Base-by-base conservation (phyloP, 2,329 filamentous ascomycete species). In the Cercospora sojina region DNA sequence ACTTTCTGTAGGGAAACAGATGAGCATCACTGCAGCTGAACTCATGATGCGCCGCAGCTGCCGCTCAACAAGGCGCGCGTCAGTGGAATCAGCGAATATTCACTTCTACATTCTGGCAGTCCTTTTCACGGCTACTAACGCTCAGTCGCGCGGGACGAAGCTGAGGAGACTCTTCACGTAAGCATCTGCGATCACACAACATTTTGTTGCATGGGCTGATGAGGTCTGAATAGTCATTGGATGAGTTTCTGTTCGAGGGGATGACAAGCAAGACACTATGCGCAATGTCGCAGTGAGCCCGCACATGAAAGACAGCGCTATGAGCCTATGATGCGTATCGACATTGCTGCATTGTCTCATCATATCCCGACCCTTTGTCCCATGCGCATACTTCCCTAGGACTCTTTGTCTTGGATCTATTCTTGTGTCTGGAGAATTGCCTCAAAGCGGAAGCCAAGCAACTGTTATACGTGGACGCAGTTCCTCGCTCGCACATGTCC, bases 1-100 rank as follows among this genome's bases (percentile, higher is more conserved):
- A 61, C 18, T n/a, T 51, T 7, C 23, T 49, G 12, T 20, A 61
- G 59, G 59, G 59, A 27, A 61, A 61, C 29, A 32, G 59, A 49
- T 60, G 53, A 57, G 9, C 18, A 12, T 16, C 23, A n/a, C 16
- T 16, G 20, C 10, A 16, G 2, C 1, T 53, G 2, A 27, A 27
- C 2, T n/a, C 13, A 41, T 41, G 47, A 25, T 7, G 23, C 25
- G 8, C 47, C 4, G 23, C 18, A 47, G 18, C 7, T 25, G 47
- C 23, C 12, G 10, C 47, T 27, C 47, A 5, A n/a, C 47, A 3
- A 2, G 3, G 5, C 3, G 47, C 13, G 23, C 3, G 12, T 51
- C 16, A n/a, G 13, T 25, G 13, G 4, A 23, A 47, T 23, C 10
- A 6, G 4, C 18, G 10, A 47, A 23, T 12, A 20, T 13, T 47